Conservation (phyloP, 495 filamentous ascomycete species). For the Tuber umbilicatum region DNA sequence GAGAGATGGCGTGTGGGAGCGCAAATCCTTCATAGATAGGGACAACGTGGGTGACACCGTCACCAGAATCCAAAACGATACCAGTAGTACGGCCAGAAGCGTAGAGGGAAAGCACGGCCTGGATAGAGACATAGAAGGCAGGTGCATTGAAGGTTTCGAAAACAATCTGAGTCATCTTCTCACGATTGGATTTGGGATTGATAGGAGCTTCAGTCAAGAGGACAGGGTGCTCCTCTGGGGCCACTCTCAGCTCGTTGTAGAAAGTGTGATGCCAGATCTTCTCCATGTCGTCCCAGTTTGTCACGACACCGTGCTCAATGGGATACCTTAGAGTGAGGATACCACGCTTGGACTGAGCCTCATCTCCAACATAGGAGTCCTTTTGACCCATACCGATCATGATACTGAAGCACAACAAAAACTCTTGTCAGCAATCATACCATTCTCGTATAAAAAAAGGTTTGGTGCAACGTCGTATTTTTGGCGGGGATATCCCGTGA, state of each 20-base stretch:
- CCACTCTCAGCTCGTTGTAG: constrained; percentile 88
- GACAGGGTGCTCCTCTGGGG: constrained; percentile 97
- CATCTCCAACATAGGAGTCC: constrained; percentile 99
- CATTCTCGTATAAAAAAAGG: constrained; percentile 21
- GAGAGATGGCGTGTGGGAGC: constrained; percentile 84
- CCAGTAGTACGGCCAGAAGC: constrained; percentile 94
- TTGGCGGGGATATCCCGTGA: constrained; percentile 14
- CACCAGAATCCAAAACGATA: constrained; percentile 89
- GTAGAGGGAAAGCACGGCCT: constrained; percentile 93
- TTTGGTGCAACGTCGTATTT: constrained; percentile 5
- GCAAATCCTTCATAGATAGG: constrained; percentile 98
- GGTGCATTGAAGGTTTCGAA: constrained; percentile 99
- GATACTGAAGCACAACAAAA: constrained; percentile 57
- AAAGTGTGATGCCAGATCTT: constrained; percentile 93
- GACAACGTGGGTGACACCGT: constrained; percentile 95
- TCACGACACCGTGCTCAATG: constrained; percentile 95
- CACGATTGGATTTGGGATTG: constrained; percentile 91
- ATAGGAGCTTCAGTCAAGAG: constrained; percentile 94
- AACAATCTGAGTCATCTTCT: constrained; percentile 93
- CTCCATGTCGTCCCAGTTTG: constrained; percentile 99
- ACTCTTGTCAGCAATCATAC: constrained; percentile 12
- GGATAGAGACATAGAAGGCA: constrained; percentile 91
- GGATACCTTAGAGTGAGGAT: constrained; percentile 93
- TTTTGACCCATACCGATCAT: constrained; percentile 99
- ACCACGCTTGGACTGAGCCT: constrained; percentile 82